Conservation (phyloP, 306 rosid genomes). For the Castanea sativa region DNA sequence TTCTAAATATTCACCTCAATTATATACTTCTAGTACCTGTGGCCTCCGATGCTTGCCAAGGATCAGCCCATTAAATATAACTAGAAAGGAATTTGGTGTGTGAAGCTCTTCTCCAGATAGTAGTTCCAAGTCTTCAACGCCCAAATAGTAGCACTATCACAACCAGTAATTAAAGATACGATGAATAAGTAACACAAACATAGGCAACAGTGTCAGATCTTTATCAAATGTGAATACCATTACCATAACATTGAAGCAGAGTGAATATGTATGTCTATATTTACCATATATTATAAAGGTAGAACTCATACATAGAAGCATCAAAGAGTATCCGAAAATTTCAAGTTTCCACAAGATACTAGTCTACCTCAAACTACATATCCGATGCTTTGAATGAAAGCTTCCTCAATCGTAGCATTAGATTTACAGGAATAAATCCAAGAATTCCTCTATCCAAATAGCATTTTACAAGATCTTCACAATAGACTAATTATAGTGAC, state of each 20-base stretch:
- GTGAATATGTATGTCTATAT: background rate
- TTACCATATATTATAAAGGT: too few species aligned
- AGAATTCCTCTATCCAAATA: too few species aligned
- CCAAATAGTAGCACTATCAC: constrained; percentile 66
- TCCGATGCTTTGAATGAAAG: too few species aligned
- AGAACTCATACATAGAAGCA: too few species aligned
- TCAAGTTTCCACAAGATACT: too few species aligned
- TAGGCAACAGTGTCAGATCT: background rate
- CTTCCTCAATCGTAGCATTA: too few species aligned
- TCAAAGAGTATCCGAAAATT: too few species aligned
- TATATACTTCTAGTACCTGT: constrained; percentile 42
- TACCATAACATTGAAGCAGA: background rate
- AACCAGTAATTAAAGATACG: constrained; percentile 20
- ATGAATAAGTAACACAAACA: background rate
- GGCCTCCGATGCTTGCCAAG: constrained; percentile 95
- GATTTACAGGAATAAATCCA: too few species aligned
- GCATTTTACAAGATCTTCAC: too few species aligned
- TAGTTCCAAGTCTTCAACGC: constrained; percentile 74
- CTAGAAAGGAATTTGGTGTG: constrained; percentile 79
- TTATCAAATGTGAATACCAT: too few species aligned
- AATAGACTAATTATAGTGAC: too few species aligned
- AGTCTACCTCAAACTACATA: too few species aligned
- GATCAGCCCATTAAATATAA: constrained; percentile 80
- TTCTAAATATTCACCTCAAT: background rate
- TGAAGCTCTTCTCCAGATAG: constrained; percentile 93